These are phyloP conservation scores for Debaryomyces subglobosus DNA, from an alignment of 1,139 yeast genomes.

Conservation along the genomic window DNA sequence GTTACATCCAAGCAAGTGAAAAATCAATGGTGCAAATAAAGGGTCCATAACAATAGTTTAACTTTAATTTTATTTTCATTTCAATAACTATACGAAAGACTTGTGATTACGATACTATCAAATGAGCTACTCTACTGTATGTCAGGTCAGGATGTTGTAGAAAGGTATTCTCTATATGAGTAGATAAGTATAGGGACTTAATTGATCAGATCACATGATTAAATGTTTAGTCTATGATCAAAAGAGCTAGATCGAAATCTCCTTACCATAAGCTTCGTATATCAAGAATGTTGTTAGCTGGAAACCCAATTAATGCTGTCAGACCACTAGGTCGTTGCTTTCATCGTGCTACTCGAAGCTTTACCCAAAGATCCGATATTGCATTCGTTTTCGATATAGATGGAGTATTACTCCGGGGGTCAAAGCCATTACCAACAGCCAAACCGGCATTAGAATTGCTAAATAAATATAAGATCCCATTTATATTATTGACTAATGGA, in stretches of 20 bases:
- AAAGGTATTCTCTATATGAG: not conserved
- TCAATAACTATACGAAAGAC: too few relatives aligned
- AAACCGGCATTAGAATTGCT: conserved; percentile 62
- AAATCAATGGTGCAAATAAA: too few relatives aligned
- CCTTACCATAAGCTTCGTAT: not conserved
- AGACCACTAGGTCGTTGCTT: not conserved
- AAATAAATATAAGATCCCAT: conserved; percentile 66
- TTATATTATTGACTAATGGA: conserved; percentile 85
- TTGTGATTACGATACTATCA: too few relatives aligned
- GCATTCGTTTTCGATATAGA: conserved; percentile 60
- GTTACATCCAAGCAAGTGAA: too few relatives aligned
- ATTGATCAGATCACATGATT: not conserved
- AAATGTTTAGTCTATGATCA: not conserved
- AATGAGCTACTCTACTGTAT: too few relatives aligned
- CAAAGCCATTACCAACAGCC: conserved; percentile 70
- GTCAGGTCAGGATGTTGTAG: too few relatives aligned
- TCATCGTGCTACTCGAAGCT: not conserved
- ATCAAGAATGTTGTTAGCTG: not conserved
- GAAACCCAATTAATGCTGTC: not conserved
- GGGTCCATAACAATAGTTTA: too few relatives aligned
- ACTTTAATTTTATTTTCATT: too few relatives aligned
- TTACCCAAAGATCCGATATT: conserved; percentile 13
- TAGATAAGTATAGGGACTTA: too few relatives aligned
- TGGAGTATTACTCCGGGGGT: conserved; percentile 88
- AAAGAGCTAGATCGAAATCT: not conserved